Conservation (phyloP, 1,284 basidiomycete genomes). For the Heliocybe sulcata region DNA sequence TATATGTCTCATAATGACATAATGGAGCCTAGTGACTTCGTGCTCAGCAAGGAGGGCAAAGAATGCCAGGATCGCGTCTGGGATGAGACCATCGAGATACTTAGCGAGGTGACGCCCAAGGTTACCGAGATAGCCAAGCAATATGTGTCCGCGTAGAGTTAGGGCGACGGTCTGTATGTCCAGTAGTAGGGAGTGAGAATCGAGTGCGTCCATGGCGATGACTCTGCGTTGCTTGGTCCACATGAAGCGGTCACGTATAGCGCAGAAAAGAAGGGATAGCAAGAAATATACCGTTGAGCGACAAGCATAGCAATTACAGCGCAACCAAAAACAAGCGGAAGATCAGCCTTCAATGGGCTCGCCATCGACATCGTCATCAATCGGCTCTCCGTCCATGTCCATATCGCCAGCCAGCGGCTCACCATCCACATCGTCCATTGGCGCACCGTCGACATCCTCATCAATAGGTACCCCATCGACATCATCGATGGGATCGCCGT, state of each 20-base stretch:
- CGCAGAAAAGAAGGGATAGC: too few species aligned
- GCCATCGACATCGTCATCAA: not conserved
- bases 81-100: slow-evolving; percentile 26
- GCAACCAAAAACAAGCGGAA: too few species aligned
- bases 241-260: too few species aligned
- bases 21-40: slow-evolving; percentile 35
- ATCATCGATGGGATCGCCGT: slow-evolving; percentile 30
- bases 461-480: slow-evolving; percentile 30
- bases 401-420: slow-evolving; percentile 33
- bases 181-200: too few species aligned
- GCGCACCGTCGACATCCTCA: slow-evolving; percentile 32
- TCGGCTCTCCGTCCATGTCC: slow-evolving; percentile 9
- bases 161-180: too few species aligned
- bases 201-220: too few species aligned
- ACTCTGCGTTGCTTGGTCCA: too few species aligned
- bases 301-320: too few species aligned
- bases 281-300: too few species aligned
- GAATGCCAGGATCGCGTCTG: slow-evolving; percentile 32
- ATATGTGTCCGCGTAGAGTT: not conserved
- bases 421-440: slow-evolving; percentile 24
- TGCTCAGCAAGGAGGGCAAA: slow-evolving; percentile 32
- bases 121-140: not conserved
- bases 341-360: too few species aligned
- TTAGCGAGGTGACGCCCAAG: slow-evolving; percentile 11
- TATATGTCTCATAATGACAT: slow-evolving; percentile 23